A percentile compares a stretch with the other conserved stretches of the same genome.
Evolutionary conservation across 2,329 filamentous ascomycete species (phyloP).

Genomic region (Tolypocladium inflatum): DNA sequence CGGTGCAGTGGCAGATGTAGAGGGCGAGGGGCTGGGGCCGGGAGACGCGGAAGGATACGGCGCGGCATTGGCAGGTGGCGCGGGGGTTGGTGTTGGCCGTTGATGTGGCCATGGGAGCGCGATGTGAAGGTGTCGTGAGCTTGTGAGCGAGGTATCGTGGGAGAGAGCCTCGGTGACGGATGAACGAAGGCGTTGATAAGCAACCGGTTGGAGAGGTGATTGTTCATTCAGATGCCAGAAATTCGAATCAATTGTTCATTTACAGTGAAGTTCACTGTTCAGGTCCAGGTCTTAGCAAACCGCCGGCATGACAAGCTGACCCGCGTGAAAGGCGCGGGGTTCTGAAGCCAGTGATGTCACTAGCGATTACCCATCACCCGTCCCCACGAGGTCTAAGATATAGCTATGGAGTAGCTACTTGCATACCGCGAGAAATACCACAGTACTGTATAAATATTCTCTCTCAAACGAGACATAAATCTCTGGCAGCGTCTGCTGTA

Average conservation of each 20-base stretch:
- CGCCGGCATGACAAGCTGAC: neutral
- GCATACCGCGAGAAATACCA: too few species aligned
- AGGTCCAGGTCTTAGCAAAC: too few species aligned
- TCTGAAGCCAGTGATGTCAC: neutral
- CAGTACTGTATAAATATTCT: neutral
- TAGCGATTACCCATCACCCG: neutral
- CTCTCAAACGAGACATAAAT: neutral
- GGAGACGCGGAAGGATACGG: slow-evolving; percentile 25
- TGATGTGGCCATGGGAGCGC: neutral
- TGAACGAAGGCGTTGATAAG: neutral
- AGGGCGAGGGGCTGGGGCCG: slow-evolving; percentile 22
- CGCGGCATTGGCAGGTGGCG: slow-evolving; percentile 29
- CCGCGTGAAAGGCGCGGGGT: neutral
- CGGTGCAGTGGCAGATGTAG: slow-evolving; percentile 36
- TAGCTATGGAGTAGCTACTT: too few species aligned
- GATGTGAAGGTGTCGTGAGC: neutral
- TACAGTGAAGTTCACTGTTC: too few species aligned
- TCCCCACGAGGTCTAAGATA: neutral
- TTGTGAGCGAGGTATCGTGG: neutral
- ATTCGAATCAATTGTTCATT: neutral
- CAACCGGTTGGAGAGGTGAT: too few species aligned
- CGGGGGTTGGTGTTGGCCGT: slow-evolving; percentile 8
- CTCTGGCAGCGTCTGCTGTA: neutral
- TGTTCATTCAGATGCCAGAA: too few species aligned
- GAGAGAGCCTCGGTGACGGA: neutral